Evolutionary conservation across 1,284 basidiomycete genomes (phyloP).

Genomic region (Inonotus hispidus): DNA sequence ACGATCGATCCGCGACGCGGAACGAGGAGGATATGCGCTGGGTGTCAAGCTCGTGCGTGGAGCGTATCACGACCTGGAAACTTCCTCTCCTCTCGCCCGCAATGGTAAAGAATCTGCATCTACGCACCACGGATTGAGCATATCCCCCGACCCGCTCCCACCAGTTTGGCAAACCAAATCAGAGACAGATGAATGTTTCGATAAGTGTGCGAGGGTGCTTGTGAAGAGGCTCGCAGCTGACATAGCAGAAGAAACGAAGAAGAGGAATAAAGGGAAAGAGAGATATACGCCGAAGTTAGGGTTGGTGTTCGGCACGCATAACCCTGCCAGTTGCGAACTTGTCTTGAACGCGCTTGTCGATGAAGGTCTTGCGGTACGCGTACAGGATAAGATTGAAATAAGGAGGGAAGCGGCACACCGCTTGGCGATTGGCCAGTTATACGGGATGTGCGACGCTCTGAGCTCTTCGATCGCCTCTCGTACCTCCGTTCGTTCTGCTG

Average conservation of each 20-base stretch:
- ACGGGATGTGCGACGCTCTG: conserved; percentile 74
- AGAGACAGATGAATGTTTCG: conserved; percentile 80
- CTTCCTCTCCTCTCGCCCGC: conserved; percentile 38
- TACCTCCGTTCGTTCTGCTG: conserved; percentile 26
- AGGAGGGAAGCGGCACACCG: conserved; percentile 52
- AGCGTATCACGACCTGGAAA: conserved; percentile 84
- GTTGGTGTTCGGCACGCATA: conserved; percentile 86
- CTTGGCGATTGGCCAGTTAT: conserved; percentile 73
- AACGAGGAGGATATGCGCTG: conserved; percentile 66
- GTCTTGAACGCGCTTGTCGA: conserved; percentile 59
- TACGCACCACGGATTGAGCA: conserved; percentile 26
- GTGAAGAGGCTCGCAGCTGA: conserved; percentile 53
- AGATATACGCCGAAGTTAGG: conserved; percentile 43
- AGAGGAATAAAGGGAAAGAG: neutral
- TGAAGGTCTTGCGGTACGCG: conserved; percentile 46
- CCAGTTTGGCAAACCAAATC: conserved; percentile 66
- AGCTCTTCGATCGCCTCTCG: conserved; percentile 57
- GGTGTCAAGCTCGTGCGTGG: conserved; percentile 95
- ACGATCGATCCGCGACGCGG: conserved; percentile 65
- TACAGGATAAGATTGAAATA: conserved; percentile 22
- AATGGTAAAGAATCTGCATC: neutral
- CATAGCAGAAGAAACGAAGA: neutral
- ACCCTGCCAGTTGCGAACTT: conserved; percentile 59
- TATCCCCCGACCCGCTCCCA: conserved; percentile 52
- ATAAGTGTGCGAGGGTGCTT: conserved; percentile 61